Percentiles rank a stretch among this genome's conserved stretches.
Evolutionary conservation across 2,329 filamentous ascomycete species (phyloP).

Genomic region (Scorias spongiosa): DNA sequence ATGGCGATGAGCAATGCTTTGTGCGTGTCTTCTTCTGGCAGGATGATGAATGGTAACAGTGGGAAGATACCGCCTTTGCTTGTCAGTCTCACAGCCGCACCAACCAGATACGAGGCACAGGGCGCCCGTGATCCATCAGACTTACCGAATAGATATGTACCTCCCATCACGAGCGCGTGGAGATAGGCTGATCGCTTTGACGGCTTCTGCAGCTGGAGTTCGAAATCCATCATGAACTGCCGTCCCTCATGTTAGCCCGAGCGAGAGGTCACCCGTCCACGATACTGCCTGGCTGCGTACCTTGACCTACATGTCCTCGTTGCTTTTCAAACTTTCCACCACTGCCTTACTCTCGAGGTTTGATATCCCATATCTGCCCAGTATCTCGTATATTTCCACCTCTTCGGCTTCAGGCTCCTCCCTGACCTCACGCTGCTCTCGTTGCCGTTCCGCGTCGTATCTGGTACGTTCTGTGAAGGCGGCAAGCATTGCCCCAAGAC

Average conservation of each 20-base stretch:
- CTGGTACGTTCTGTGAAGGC: conserved; percentile 41
- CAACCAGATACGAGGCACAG: too few species aligned
- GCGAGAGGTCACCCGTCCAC: background rate
- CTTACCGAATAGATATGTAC: conserved; percentile 23
- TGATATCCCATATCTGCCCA: conserved; percentile 36
- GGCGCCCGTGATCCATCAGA: background rate
- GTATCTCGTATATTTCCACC: conserved; percentile 26
- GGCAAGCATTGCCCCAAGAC: conserved; percentile 57
- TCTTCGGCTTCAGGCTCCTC: conserved; percentile 29
- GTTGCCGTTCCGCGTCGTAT: conserved; percentile 35
- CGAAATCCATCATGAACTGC: conserved; percentile 46
- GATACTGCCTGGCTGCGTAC: conserved; percentile 5
- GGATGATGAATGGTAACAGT: conserved; percentile 37
- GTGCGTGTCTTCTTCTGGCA: conserved; percentile 19
- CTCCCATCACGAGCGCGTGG: conserved; percentile 26
- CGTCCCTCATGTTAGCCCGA: too few species aligned
- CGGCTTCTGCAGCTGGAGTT: conserved; percentile 34
- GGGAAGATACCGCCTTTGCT: conserved; percentile 25
- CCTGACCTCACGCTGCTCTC: conserved; percentile 31
- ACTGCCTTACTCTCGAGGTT: conserved; percentile 29
- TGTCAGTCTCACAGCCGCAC: background rate
- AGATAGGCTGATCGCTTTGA: conserved; percentile 31
- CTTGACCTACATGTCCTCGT: conserved; percentile 34
- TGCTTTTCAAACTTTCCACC: conserved; percentile 34
- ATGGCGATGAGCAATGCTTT: conserved; percentile 35